These are phyloP conservation scores for Tetracladium setigerum DNA, from an alignment of 495 filamentous ascomycete genomes.

Conservation along the genomic window DNA sequence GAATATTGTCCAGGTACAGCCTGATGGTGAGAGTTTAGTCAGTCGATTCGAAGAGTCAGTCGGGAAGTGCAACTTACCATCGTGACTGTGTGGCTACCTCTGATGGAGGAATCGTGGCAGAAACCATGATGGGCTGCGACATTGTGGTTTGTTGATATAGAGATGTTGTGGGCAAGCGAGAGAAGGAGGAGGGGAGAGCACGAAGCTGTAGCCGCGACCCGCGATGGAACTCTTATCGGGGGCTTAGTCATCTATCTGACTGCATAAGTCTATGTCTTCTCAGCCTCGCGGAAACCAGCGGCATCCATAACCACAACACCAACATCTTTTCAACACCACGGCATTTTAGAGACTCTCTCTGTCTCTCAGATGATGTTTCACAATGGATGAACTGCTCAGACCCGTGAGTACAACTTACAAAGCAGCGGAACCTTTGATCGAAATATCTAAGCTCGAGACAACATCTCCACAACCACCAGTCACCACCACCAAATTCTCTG, in stretches of 20 bases:
- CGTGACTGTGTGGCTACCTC: not conserved
- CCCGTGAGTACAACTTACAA: slow-evolving; percentile 38
- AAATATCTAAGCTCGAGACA: not conserved
- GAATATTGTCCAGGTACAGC: slow-evolving; percentile 73
- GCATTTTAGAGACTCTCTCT: not conserved
- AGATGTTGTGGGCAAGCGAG: slow-evolving; percentile 1
- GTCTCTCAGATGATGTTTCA: slow-evolving; percentile 5
- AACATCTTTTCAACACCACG: not conserved
- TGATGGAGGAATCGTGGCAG: slow-evolving; percentile 1
- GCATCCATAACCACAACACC: too few species aligned
- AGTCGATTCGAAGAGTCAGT: not conserved
- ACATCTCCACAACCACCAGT: not conserved
- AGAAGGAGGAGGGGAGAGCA: not conserved
- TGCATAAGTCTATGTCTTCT: not conserved
- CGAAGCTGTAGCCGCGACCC: slow-evolving; percentile 10
- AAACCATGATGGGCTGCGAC: slow-evolving; percentile 26
- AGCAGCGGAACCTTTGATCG: slow-evolving; percentile 15
- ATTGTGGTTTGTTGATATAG: slow-evolving; percentile 8
- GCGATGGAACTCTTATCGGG: slow-evolving; percentile 4
- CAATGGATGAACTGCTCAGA: slow-evolving; percentile 44
- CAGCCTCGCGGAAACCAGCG: not conserved
- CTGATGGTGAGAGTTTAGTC: slow-evolving; percentile 29
- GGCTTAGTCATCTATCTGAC: not conserved
- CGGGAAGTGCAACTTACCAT: slow-evolving; percentile 5
- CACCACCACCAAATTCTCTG: slow-evolving; percentile 21